Evolutionary conservation across 257 asterid genomes (phyloP), one percentile per base, ranked within the genome.

Genomic region (Solanum medicagineum): DNA sequence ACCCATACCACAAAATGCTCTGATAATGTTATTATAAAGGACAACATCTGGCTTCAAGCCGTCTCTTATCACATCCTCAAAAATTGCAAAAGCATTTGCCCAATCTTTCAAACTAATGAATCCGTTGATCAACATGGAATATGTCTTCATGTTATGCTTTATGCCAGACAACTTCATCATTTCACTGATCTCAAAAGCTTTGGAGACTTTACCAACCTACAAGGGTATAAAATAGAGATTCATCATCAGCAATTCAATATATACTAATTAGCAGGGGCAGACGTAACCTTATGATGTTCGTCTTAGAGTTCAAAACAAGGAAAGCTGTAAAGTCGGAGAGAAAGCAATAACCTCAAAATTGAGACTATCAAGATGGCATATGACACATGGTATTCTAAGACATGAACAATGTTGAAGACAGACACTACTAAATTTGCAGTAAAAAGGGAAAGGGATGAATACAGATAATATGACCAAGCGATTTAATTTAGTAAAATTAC

Each of bases 1-100:
- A 73, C 96, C 98, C 98, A 97, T 95, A 81, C 97, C 97, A 88
- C 99, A 97, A 86, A 97, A 97, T 81, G 98, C 98, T 88, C 86
- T 87, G 84, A 97, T 90, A 80, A 94, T 94, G 90, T 94, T 93
- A 73, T 97, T 95, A 89, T 97, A 97, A 83, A 97, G 99, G 74
- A 97, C 90, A 83, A 91, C 92, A 84, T 97, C 99, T 9, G 98
- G 99, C 91, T 93, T 93, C 47, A 97, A 84, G 80, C 98, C 98
- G 74, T 94, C 98, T 79, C 77, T 83, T 57, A 97, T 90, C 86
- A 93, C 92, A 88, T 97, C 98, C 90, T 97, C 99, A 75, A 94
- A 95, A 81, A 97, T 86, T 65, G 99, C 95, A 86, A 97, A 97
- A 57, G 97, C 98, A 87, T 97, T 97, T n/a, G 97, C 97, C 98